These are phyloP conservation scores for Aaosphaeria arxii DNA, from an alignment of 2,329 filamentous ascomycete genomes.

Conservation along the genomic window DNA sequence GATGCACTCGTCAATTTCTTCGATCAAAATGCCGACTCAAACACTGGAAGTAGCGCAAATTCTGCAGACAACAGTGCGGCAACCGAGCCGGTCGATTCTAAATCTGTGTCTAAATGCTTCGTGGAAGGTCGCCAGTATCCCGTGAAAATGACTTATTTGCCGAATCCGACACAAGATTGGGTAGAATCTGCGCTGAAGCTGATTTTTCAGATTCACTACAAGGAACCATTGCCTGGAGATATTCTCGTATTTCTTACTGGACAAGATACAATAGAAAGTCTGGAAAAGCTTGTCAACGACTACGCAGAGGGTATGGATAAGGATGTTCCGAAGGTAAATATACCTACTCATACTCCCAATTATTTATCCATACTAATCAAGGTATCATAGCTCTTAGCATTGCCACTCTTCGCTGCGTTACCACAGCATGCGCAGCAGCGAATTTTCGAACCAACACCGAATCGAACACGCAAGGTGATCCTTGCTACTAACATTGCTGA, in stretches of 20 bases:
- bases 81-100: background rate
- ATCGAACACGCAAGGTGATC: conserved; percentile 82
- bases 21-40: conserved; percentile 14
- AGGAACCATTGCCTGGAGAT: conserved; percentile 89
- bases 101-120: conserved; percentile 50
- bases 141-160: conserved; percentile 74
- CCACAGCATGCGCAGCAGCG: conserved; percentile 82
- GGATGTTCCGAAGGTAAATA: conserved; percentile 64
- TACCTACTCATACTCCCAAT: background rate
- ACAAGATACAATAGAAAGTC: conserved; percentile 84
- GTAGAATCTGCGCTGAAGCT: conserved; percentile 76
- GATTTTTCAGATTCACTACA: conserved; percentile 82
- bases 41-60: background rate
- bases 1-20: conserved; percentile 78
- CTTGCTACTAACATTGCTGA: conserved; percentile 98
- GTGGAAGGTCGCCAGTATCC: conserved; percentile 87
- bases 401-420: conserved; percentile 86
- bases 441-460: conserved; percentile 74
- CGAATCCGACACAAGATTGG: conserved; percentile 73
- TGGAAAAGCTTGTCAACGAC: conserved; percentile 78
- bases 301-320: conserved; percentile 70
- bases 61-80: background rate
- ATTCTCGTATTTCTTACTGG: conserved; percentile 90
- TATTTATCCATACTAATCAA: background rate
- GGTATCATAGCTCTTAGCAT: conserved; percentile 54